phyloP scores from a whole-genome alignment of 371 early-diverging fungal species.

The Syncephalis plumigaleata region DNA sequence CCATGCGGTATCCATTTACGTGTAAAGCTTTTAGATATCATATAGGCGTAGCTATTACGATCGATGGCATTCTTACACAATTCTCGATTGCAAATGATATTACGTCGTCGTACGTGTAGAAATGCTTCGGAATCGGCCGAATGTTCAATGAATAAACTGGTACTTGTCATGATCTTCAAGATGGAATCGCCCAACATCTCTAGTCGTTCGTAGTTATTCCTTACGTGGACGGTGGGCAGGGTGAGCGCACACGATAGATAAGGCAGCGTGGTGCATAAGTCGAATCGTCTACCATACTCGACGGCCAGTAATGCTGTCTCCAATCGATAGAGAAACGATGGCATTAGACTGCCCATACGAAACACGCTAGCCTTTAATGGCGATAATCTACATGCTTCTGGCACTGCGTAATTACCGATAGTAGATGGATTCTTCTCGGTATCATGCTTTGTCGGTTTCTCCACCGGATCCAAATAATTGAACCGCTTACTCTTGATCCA shows the following conservation, averaged over 20 bases:
- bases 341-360: slow-evolving; percentile 30
- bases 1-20: slow-evolving; percentile 41
- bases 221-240: slow-evolving; percentile 41
- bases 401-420: slow-evolving; percentile 24
- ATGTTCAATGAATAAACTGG: slow-evolving; percentile 56
- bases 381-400: slow-evolving; percentile 28
- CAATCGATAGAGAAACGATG: slow-evolving; percentile 46
- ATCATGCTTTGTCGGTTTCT: too few species aligned
- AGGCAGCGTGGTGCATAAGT: slow-evolving; percentile 19
- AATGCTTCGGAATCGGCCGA: slow-evolving; percentile 70
- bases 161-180: slow-evolving; percentile 67
- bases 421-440: too few species aligned
- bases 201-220: slow-evolving; percentile 79
- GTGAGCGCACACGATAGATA: slow-evolving; percentile 58
- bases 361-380: slow-evolving; percentile 32
- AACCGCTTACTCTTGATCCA: slow-evolving; percentile 12
- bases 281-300: slow-evolving; percentile 27
- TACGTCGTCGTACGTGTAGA: slow-evolving; percentile 47
- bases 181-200: slow-evolving; percentile 92
- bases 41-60: slow-evolving; percentile 33
- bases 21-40: slow-evolving; percentile 39
- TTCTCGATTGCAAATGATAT: slow-evolving; percentile 57
- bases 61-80: slow-evolving; percentile 35
- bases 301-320: slow-evolving; percentile 37
- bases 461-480: slow-evolving; percentile 1